Evolutionary conservation across 2,329 filamentous ascomycete genomes (phyloP).

Genomic region (Alternaria postmessia): DNA sequence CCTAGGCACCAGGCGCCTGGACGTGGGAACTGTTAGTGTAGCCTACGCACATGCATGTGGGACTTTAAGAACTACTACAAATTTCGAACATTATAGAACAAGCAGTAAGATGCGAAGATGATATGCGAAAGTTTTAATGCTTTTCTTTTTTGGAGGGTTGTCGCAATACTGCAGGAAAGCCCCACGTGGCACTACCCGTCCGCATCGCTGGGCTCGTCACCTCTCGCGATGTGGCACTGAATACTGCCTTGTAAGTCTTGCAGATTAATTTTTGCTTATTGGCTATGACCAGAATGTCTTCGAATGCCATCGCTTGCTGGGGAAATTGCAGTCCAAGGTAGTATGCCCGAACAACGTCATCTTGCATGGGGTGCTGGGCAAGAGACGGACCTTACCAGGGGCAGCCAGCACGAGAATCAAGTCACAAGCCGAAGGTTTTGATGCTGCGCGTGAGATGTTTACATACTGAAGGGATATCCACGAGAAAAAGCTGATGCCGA

Average conservation of each 20-base stretch:
- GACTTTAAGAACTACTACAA: neutral
- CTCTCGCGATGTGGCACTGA: neutral
- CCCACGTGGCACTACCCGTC: neutral
- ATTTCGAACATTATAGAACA: neutral
- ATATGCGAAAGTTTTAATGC: neutral
- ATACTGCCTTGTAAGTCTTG: neutral
- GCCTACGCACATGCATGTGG: neutral
- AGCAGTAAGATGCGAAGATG: neutral
- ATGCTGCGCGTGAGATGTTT: neutral
- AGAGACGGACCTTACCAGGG: neutral
- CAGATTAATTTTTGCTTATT: neutral
- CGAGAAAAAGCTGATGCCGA: constrained; percentile 3
- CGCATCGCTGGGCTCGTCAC: neutral
- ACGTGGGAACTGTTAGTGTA: neutral
- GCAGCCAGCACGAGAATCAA: constrained; percentile 8
- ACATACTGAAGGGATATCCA: neutral
- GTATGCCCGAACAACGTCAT: constrained; percentile 18
- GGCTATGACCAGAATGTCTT: constrained; percentile 1
- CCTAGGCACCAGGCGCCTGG: neutral
- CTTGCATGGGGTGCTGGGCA: constrained; percentile 13
- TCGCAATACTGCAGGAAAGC: neutral
- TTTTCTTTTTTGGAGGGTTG: neutral
- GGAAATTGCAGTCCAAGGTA: constrained; percentile 9
- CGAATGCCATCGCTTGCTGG: constrained; percentile 1
- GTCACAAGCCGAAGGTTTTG: neutral